Base-by-base conservation (phyloP, 2,329 filamentous ascomycete genomes). In the Pseudofabraea citricarpa region DNA sequence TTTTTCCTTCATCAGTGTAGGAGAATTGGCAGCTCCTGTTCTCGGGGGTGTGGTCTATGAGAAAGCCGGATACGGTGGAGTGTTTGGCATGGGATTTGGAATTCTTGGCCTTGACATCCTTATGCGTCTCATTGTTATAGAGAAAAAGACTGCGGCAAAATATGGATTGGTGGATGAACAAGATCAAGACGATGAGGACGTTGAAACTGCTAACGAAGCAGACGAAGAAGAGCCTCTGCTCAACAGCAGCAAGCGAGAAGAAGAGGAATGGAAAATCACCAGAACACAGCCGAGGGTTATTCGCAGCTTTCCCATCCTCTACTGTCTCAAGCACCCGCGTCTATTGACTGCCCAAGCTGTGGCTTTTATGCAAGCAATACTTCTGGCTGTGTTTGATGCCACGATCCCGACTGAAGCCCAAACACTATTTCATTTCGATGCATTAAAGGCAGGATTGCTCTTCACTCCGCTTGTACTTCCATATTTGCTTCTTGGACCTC, bases 11-110 rank as follows among this genome's bases (percentile, higher is more conserved):
- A 74, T 81, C 40, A 74, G 73, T 0, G 66, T 79, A 0, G 79
- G 79, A 0, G 71, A 73, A 32, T 61, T 84, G 5, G 62, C 74
- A 13, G 71, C 77, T 0, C 81, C 81, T 0, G 66, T 79, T 0
- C 59, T 81, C 0, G 81, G 81, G 3, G 81, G 81, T 0, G 54
- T 81, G 0, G 58, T 84, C 1, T 84, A 83, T 55, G 67, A 74
- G 21, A 74, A 74, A 52, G 69, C 72, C 1, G 81, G 80, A 2
- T 77, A 77, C 53, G 56, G 61, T 10, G 78, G 77, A 0, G 78
- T 84, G 0, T 83, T 83, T 56, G 72, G 70, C 0, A 61, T 83
- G 19, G 73, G 71, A 1, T 68, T 78, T 37, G 72, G 65, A 0
- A 58, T 84, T 7, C 57, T 85, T 1, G 69, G 55, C 0, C 47